Conservation (phyloP, 179 eudicot species). For the Heliamphora pulchella region DNA sequence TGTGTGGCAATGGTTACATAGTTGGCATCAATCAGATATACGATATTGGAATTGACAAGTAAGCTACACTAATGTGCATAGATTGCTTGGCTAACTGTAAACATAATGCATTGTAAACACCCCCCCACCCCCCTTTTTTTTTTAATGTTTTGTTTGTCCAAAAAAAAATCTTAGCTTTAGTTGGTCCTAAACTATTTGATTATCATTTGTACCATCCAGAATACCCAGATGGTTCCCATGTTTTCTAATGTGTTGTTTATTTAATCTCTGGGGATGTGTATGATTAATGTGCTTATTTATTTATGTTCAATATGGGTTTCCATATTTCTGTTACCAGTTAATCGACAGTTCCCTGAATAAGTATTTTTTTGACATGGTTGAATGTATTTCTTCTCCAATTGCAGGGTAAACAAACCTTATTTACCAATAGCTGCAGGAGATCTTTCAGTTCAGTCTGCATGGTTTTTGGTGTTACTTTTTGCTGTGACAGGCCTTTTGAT, state of each 20-base stretch:
- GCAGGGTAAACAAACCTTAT: constrained; percentile 98
- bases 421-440: constrained; percentile 98
- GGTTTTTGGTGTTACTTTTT: constrained; percentile 75
- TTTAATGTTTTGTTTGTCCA: neutral
- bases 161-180: neutral
- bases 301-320: neutral
- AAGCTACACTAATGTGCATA: constrained; percentile 32
- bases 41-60: constrained; percentile 99
- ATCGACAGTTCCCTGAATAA: neutral
- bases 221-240: neutral
- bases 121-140: too few species aligned
- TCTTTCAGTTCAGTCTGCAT: constrained; percentile 91
- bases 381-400: constrained; percentile 17
- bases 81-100: constrained; percentile 9
- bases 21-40: constrained; percentile 99
- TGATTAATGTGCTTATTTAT: neutral
- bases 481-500: constrained; percentile 66
- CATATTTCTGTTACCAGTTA: neutral
- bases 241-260: neutral
- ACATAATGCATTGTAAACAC: too few species aligned
- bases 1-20: constrained; percentile 95
- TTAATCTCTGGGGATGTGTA: neutral
- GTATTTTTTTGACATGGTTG: neutral
- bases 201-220: neutral
- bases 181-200: neutral